A percentile compares a stretch with the other conserved stretches of the same genome.
phyloP scores from a whole-genome alignment of 768 basidiomycete genomes.

The Suillus hirtellus region DNA sequence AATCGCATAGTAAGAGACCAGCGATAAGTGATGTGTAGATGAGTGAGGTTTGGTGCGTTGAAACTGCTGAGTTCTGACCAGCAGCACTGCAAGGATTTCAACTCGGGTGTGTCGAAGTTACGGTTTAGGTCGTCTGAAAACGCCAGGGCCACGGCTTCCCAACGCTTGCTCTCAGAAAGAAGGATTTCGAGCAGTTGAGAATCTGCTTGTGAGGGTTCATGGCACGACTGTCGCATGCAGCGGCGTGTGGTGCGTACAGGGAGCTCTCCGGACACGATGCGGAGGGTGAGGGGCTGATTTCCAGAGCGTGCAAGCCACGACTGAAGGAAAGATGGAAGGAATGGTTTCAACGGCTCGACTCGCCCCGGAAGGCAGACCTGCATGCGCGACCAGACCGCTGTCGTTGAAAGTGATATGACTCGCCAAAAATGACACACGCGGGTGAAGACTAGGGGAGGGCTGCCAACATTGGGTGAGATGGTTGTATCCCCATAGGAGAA shows the following conservation, averaged over 20 bases:
- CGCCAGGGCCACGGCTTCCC: background rate
- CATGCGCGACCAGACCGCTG: background rate
- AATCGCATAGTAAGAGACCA: background rate
- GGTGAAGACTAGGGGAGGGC: background rate
- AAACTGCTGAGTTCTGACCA: background rate
- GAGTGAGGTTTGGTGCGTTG: background rate
- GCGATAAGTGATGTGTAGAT: background rate
- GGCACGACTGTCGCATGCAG: background rate
- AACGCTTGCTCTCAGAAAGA: slow-evolving; percentile 1
- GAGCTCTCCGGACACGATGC: background rate
- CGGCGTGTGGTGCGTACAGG: background rate
- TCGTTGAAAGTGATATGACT: background rate
- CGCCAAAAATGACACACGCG: background rate
- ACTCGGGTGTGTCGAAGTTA: background rate
- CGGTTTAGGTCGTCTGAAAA: too few species aligned
- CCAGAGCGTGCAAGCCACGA: slow-evolving; percentile 5
- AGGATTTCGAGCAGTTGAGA: background rate
- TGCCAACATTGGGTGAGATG: background rate
- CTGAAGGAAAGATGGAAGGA: slow-evolving; percentile 6
- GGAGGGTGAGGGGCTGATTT: slow-evolving; percentile 2
- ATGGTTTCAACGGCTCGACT: background rate
- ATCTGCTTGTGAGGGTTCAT: background rate
- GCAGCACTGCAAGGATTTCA: background rate
- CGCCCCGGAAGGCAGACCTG: background rate
- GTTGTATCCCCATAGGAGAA: background rate